These are phyloP conservation scores for Mrakia gelida DNA, from an alignment of 768 basidiomycete genomes.

Conservation along the genomic window DNA sequence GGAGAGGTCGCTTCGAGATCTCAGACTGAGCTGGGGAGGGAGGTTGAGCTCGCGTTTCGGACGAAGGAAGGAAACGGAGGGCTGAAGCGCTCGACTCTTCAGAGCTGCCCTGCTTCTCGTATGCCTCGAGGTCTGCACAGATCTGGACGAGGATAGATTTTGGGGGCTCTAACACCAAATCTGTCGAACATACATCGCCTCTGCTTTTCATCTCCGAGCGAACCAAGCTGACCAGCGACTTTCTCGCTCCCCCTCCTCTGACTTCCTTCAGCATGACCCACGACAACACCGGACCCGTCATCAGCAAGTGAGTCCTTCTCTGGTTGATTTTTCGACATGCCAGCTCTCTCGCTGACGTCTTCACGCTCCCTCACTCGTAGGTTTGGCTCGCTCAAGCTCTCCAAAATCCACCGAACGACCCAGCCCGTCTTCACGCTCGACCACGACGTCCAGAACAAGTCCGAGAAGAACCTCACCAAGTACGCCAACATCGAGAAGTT, in stretches of 20 bases:
- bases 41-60: background rate
- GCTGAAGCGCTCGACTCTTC: background rate
- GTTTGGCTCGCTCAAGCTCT: slow-evolving; percentile 92
- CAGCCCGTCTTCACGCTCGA: slow-evolving; percentile 96
- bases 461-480: slow-evolving; percentile 81
- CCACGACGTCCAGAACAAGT: slow-evolving; percentile 96
- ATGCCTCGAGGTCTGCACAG: background rate
- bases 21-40: background rate
- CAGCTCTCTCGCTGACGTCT: background rate
- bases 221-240: slow-evolving; percentile 48
- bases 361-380: slow-evolving; percentile 46
- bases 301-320: slow-evolving; percentile 70
- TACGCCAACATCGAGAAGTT: slow-evolving; percentile 89
- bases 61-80: background rate
- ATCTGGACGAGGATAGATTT: background rate
- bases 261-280: slow-evolving; percentile 44
- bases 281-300: slow-evolving; percentile 97
- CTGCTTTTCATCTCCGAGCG: background rate
- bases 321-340: background rate
- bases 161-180: background rate
- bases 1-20: background rate
- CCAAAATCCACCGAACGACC: slow-evolving; percentile 66
- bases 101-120: background rate
- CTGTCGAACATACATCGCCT: background rate
- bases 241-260: background rate